A percentile compares a stretch with the other conserved stretches of the same genome.
Conservation (phyloP, 805 yeast species). For the Candida anglica region DNA sequence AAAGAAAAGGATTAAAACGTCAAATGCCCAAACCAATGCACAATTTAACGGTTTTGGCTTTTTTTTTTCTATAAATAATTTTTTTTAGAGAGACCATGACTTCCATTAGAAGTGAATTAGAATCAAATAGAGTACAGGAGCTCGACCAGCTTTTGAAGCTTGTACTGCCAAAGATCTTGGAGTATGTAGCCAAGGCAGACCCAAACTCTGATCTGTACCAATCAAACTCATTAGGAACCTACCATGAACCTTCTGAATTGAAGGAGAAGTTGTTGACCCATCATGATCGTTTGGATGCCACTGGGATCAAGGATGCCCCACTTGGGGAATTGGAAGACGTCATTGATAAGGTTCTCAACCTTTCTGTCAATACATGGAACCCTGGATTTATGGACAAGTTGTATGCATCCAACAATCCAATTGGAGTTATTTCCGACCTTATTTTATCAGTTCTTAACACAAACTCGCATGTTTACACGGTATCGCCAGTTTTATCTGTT, state of each 20-base stretch:
- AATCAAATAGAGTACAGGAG: constrained; percentile 50
- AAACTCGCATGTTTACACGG: constrained; percentile 82
- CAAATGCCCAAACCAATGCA: too few relatives aligned
- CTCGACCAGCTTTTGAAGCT: constrained; percentile 49
- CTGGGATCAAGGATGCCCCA: constrained; percentile 32
- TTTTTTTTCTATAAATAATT: too few relatives aligned
- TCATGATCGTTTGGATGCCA: constrained; percentile 4
- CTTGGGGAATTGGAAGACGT: constrained; percentile 40
- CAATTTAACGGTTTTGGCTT: too few relatives aligned
- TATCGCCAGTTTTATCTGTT: constrained; percentile 73
- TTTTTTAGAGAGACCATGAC: too few relatives aligned
- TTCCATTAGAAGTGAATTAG: constrained; percentile 33
- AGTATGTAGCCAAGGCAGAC: constrained; percentile 49
- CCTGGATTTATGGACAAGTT: constrained; percentile 81
- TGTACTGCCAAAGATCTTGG: constrained; percentile 49
- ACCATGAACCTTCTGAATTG: constrained; percentile 48
- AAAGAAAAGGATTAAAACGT: too few relatives aligned
- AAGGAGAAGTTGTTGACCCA: constrained; percentile 18
- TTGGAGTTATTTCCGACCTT: constrained; percentile 73
- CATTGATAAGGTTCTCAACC: constrained; percentile 54
- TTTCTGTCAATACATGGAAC: constrained; percentile 83
- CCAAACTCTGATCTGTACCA: constrained; percentile 23
- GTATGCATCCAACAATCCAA: constrained; percentile 82
- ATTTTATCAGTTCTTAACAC: constrained; percentile 70
- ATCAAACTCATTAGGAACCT: constrained; percentile 47